Conservation (phyloP, 768 basidiomycete species). For the Lentinus brumalis region DNA sequence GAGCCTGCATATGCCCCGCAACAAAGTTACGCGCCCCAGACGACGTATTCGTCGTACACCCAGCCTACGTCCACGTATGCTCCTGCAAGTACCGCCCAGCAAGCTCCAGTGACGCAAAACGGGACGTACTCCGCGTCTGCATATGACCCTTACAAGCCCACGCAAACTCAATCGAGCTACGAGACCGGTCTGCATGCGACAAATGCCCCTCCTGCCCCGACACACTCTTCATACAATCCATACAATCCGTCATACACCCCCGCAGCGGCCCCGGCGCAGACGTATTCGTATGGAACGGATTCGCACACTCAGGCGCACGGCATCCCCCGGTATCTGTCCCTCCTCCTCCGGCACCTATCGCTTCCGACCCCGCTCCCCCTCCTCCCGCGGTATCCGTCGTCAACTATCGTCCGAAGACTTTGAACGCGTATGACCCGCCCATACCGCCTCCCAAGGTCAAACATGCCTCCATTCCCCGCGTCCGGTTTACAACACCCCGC, state of each 20-base stretch:
- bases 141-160: slow-evolving; percentile 34
- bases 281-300: not conserved
- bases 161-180: slow-evolving; percentile 22
- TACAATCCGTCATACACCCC: slow-evolving; percentile 18
- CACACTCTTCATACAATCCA: slow-evolving; percentile 17
- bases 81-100: slow-evolving; percentile 21
- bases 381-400: slow-evolving; percentile 43
- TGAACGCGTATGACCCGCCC: slow-evolving; percentile 79
- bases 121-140: slow-evolving; percentile 16
- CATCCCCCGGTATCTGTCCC: slow-evolving; percentile 13
- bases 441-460: slow-evolving; percentile 53
- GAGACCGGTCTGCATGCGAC: slow-evolving; percentile 12
- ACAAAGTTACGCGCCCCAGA: slow-evolving; percentile 13
- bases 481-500: slow-evolving; percentile 6
- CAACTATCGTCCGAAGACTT: slow-evolving; percentile 62
- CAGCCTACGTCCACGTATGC: slow-evolving; percentile 19
- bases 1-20: slow-evolving; percentile 10
- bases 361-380: slow-evolving; percentile 20
- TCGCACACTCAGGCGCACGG: slow-evolving; percentile 4
- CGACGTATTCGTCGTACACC: slow-evolving; percentile 11
- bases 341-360: slow-evolving; percentile 19
- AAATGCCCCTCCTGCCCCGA: slow-evolving; percentile 22
- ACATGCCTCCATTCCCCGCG: slow-evolving; percentile 26
- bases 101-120: slow-evolving; percentile 20
- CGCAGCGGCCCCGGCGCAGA: not conserved